Evolutionary conservation across 1,284 basidiomycete genomes (phyloP), one percentile per base, ranked within the genome.

Genomic region (Cystobasidium sp.): DNA sequence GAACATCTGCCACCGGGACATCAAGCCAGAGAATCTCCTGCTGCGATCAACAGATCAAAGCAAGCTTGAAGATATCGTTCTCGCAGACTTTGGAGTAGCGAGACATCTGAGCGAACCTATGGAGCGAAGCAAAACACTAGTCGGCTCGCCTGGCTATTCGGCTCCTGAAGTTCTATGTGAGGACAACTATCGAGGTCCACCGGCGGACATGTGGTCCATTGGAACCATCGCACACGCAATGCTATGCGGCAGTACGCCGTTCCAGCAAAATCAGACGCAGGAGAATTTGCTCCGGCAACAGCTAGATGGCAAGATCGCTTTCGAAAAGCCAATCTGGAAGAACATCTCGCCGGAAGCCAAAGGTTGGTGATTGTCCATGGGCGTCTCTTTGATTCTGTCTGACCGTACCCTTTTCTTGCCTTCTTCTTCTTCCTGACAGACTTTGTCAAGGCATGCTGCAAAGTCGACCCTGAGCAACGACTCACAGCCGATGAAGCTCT

Each of bases 41-140:
- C 80, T 86, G 12, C 93, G 95, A 83, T 85, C 87, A 64, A 84
- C 91, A 78, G 88, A 88, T 79, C 95, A 94, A 80, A 90, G 96
- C 87, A 98, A 97, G 83, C 90, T 99, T 37, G 95, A 94, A 1
- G 97, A 99, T 84, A 98, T 99, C 83, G 96, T 97, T n/a, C 96
- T 98, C 92, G 70, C 62, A 20, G 70, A 73, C 62, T 73, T 73
- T 65, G 70, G 70, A 31, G 70, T 73, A 1, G 70, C 70, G 1
- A 20, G 63, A 7, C 62, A 66, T 44, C n/a, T 64, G 43, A 55
- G 44, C 9, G 62, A 73, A 52, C 59, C 51, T 37, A 58, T 59
- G 47, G 68, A 70, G 46, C 43, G 22, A 7, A 59, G 62, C 10
- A 55, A 66, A 31, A 73, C 70, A 1, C 70, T 73, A n/a, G 70